phyloP scores from a whole-genome alignment of 805 yeast genomes.

The Candida schatavii region DNA sequence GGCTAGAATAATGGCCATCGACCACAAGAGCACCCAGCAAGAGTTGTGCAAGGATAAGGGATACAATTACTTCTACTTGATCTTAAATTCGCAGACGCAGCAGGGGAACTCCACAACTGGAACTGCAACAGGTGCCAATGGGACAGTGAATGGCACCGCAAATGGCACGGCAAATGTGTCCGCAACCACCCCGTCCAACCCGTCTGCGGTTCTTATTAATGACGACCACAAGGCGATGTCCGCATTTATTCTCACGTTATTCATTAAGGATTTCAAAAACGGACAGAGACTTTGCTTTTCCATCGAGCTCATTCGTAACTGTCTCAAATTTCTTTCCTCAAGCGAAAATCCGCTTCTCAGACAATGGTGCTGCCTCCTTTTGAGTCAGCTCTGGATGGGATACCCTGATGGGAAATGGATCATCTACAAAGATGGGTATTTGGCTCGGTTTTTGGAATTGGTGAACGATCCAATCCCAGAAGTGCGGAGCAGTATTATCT shows the following conservation, averaged over 20 bases:
- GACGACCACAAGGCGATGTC: constrained; percentile 95
- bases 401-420: constrained; percentile 75
- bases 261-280: constrained; percentile 72
- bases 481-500: constrained; percentile 79
- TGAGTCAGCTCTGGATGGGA: constrained; percentile 72
- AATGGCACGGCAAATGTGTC: constrained; percentile 5
- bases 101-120: constrained; percentile 25
- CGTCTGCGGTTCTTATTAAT: constrained; percentile 38
- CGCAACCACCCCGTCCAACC: neutral
- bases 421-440: constrained; percentile 60
- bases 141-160: constrained; percentile 10
- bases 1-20: constrained; percentile 98
- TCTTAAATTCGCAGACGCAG: constrained; percentile 48
- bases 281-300: constrained; percentile 83
- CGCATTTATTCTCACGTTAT: constrained; percentile 82
- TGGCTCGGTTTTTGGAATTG: constrained; percentile 53
- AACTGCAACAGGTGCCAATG: constrained; percentile 24
- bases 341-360: constrained; percentile 83
- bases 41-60: constrained; percentile 92
- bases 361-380: constrained; percentile 85
- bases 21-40: constrained; percentile 83
- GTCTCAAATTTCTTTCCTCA: constrained; percentile 61
- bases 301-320: constrained; percentile 64
- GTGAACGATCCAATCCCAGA: constrained; percentile 92
- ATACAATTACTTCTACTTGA: constrained; percentile 78